Percentiles rank a stretch among this genome's conserved stretches.
Conservation (phyloP, 2,329 filamentous ascomycete genomes). For the Cercospora nicotianae region DNA sequence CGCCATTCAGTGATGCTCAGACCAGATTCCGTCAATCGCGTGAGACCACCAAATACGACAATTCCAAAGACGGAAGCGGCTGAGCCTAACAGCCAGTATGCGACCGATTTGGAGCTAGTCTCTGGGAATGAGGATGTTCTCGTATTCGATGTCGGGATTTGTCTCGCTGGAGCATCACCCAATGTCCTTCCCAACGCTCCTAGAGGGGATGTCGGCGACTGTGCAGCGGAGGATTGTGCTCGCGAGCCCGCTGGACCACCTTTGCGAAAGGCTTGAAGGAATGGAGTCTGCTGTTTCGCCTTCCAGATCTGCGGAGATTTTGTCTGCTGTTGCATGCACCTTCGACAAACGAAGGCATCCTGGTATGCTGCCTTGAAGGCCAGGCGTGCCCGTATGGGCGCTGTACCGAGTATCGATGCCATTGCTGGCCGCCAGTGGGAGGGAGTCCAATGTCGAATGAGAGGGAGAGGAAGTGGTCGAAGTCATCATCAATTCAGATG, state of each 20-base stretch:
- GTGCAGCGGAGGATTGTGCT: conserved; percentile 26
- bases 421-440: conserved; percentile 15
- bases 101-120: conserved; percentile 70
- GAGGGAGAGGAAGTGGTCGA: not conserved
- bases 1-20: conserved; percentile 99
- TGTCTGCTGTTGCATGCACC: conserved; percentile 37
- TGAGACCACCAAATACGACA: conserved; percentile 91
- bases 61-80: conserved; percentile 95
- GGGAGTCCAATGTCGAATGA: not conserved
- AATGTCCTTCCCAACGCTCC: conserved; percentile 37
- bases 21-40: conserved; percentile 90
- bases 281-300: conserved; percentile 37
- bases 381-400: conserved; percentile 29
- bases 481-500: conserved; percentile 6
- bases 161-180: conserved; percentile 13
- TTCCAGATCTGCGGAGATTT: conserved; percentile 16
- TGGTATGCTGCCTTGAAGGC: conserved; percentile 25
- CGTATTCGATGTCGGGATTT: not conserved
- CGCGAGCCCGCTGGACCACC: conserved; percentile 26
- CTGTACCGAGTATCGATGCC: conserved; percentile 25
- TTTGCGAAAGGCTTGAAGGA: conserved; percentile 38
- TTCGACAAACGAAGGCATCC: conserved; percentile 35
- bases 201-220: conserved; percentile 34
- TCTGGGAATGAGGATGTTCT: conserved; percentile 31
- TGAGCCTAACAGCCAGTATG: conserved; percentile 89